These are phyloP conservation scores for Phytophthora fragariaefolia DNA, from an alignment of 352 stramenopile species.

Conservation along the genomic window DNA sequence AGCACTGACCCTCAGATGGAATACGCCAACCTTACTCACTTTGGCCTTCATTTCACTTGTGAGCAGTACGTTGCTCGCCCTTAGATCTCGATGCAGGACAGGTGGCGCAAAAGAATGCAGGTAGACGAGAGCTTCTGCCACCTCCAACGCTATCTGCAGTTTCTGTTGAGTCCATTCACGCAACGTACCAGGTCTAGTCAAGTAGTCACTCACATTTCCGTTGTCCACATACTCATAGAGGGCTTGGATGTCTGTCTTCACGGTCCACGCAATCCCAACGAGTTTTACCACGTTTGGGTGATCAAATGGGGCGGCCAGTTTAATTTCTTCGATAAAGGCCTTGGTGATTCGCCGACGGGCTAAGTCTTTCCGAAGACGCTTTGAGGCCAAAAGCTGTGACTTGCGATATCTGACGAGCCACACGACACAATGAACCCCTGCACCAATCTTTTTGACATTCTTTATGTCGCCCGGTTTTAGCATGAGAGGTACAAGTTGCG, in stretches of 20 bases:
- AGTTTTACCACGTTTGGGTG: slow-evolving; percentile 58
- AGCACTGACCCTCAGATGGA: slow-evolving; percentile 6
- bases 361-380: slow-evolving; percentile 49
- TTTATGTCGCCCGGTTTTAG: slow-evolving; percentile 52
- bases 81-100: slow-evolving; percentile 63
- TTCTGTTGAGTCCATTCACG: slow-evolving; percentile 45
- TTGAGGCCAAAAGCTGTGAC: slow-evolving; percentile 42
- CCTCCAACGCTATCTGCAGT: slow-evolving; percentile 48
- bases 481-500: slow-evolving; percentile 43
- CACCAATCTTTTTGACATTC: slow-evolving; percentile 43
- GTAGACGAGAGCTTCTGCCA: slow-evolving; percentile 63
- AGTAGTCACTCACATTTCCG: slow-evolving; percentile 51
- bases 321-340: slow-evolving; percentile 61
- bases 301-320: slow-evolving; percentile 50
- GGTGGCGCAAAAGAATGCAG: slow-evolving; percentile 58
- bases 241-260: slow-evolving; percentile 57
- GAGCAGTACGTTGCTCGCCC: slow-evolving; percentile 61
- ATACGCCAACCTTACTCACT: slow-evolving; percentile 33
- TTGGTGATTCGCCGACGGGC: slow-evolving; percentile 39
- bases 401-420: slow-evolving; percentile 52
- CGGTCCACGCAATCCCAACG: slow-evolving; percentile 62
- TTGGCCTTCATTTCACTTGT: slow-evolving; percentile 32
- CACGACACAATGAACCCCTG: slow-evolving; percentile 40
- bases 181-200: slow-evolving; percentile 28
- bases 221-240: slow-evolving; percentile 72